Conservation (phyloP, 768 basidiomycete genomes). For the Chalciporus piperatus region DNA sequence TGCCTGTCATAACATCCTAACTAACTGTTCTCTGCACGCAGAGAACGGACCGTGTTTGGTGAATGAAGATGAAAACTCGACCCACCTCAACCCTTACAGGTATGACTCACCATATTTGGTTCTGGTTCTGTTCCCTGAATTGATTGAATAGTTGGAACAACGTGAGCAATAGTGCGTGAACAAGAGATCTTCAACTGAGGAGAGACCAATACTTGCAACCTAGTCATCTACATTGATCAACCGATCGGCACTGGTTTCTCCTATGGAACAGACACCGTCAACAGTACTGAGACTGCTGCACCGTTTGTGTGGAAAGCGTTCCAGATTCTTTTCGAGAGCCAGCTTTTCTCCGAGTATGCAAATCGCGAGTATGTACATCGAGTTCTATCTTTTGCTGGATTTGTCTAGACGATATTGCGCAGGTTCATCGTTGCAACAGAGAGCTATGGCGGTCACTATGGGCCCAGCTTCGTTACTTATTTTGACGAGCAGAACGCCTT, state of each 20-base stretch:
- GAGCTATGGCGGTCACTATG: conserved; percentile 69
- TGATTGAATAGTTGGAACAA: conserved; percentile 58
- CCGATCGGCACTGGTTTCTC: conserved; percentile 68
- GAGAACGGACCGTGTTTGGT: conserved; percentile 67
- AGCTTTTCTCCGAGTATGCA: conserved; percentile 47
- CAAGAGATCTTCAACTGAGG: background rate
- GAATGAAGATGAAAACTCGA: conserved; percentile 50
- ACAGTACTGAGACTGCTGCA: conserved; percentile 49
- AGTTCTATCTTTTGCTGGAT: background rate
- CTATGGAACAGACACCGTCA: conserved; percentile 53
- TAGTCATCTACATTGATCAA: conserved; percentile 72
- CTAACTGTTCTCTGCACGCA: conserved; percentile 16
- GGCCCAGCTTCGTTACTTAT: conserved; percentile 59
- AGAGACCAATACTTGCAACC: background rate
- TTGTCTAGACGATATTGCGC: background rate
- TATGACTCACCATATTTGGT: conserved; percentile 16
- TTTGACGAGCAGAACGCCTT: conserved; percentile 60
- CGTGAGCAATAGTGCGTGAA: conserved; percentile 54
- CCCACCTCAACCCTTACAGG: conserved; percentile 60
- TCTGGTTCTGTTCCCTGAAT: background rate
- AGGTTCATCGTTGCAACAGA: conserved; percentile 67
- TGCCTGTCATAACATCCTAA: no score
- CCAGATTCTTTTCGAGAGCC: conserved; percentile 60
- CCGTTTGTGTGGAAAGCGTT: conserved; percentile 60
- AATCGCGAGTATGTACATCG: conserved; percentile 47